Percentiles rank a stretch among this genome's conserved stretches.
phyloP scores from a whole-genome alignment of 73 alveolate species.

The Blepharisma japonicum region DNA sequence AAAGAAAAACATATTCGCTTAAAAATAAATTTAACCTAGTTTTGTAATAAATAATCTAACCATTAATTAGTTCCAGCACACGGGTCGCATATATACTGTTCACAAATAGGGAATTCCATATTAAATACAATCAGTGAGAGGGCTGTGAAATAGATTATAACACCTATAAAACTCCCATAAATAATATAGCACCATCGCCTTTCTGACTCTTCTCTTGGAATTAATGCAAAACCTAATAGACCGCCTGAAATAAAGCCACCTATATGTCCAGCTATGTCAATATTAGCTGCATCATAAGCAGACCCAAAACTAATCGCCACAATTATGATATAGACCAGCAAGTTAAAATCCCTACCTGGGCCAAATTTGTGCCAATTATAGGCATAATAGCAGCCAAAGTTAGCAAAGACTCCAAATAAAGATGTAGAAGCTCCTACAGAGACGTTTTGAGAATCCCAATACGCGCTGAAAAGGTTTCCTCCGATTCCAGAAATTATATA shows the following conservation, averaged over 20 bases:
- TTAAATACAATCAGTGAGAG: too few species aligned
- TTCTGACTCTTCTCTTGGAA: constrained; percentile 21
- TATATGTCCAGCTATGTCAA: constrained; percentile 50
- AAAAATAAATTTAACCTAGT: too few species aligned
- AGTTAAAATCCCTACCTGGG: not conserved
- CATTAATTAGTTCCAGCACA: too few species aligned
- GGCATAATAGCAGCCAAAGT: constrained; percentile 30
- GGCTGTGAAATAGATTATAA: too few species aligned
- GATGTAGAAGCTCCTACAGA: constrained; percentile 54
- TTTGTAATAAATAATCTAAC: too few species aligned
- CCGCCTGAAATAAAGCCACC: constrained; percentile 50
- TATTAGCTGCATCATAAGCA: constrained; percentile 19
- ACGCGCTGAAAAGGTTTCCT: constrained; percentile 47
- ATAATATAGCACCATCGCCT: not conserved
- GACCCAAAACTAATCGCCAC: not conserved
- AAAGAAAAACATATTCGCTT: too few species aligned
- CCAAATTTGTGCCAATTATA: constrained; percentile 25
- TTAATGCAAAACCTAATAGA: constrained; percentile 32
- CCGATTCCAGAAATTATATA: constrained; percentile 38
- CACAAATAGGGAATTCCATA: too few species aligned
- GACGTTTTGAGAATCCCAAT: constrained; percentile 32
- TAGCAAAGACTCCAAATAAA: constrained; percentile 44
- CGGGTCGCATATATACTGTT: too few species aligned
- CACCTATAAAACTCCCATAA: too few species aligned
- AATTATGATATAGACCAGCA: not conserved